phyloP scores from a whole-genome alignment of 306 rosid species.

The Trifolium subterraneum region DNA sequence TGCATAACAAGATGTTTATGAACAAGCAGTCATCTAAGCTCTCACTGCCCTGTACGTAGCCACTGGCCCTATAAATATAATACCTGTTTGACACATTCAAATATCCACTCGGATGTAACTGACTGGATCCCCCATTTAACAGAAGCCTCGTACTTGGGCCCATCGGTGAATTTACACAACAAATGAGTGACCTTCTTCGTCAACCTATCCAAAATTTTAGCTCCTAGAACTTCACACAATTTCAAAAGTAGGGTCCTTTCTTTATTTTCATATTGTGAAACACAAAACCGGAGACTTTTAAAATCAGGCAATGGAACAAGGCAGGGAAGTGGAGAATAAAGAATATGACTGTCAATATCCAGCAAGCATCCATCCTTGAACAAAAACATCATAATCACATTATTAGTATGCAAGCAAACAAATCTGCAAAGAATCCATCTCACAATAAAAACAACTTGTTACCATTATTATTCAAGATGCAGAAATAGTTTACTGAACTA shows the following conservation, averaged over 20 bases:
- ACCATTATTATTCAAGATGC: too few relatives aligned
- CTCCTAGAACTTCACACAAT: slow-evolving; percentile 90
- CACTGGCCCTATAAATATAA: slow-evolving; percentile 33
- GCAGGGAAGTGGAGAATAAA: slow-evolving; percentile 95
- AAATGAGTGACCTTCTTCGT: slow-evolving; percentile 89
- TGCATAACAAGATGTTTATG: background rate
- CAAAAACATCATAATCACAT: slow-evolving; percentile 38
- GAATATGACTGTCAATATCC: slow-evolving; percentile 77
- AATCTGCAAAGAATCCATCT: slow-evolving; percentile 30
- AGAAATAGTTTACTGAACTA: too few relatives aligned
- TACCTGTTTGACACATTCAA: slow-evolving; percentile 96
- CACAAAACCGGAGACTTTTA: slow-evolving; percentile 80
- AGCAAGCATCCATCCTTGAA: slow-evolving; percentile 80
- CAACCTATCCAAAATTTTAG: slow-evolving; percentile 74
- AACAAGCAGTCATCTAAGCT: slow-evolving; percentile 33
- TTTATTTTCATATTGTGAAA: slow-evolving; percentile 88
- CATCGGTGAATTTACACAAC: slow-evolving; percentile 79
- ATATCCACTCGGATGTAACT: slow-evolving; percentile 84
- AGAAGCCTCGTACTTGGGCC: slow-evolving; percentile 91
- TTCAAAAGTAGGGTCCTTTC: slow-evolving; percentile 77
- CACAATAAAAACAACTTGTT: slow-evolving; percentile 26
- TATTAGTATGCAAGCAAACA: slow-evolving; percentile 33
- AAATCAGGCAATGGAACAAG: slow-evolving; percentile 80
- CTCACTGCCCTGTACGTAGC: slow-evolving; percentile 18
- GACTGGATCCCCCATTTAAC: slow-evolving; percentile 75